phyloP scores from a whole-genome alignment of 1,284 basidiomycete species.

The Moesziomyces sp. region DNA sequence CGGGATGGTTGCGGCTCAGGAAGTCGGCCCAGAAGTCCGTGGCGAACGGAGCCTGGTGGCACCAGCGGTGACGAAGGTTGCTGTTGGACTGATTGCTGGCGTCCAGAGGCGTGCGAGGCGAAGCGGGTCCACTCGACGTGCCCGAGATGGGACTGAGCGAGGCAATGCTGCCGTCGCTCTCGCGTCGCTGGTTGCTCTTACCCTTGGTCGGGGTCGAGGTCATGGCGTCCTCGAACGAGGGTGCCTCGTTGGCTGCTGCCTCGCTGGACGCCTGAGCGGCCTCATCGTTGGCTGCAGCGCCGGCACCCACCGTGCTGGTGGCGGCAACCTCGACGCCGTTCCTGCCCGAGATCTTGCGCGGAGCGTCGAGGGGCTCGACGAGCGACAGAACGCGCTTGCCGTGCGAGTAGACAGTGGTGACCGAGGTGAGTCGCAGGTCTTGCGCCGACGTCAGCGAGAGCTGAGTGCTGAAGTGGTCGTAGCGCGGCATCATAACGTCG shows the following conservation, averaged over 20 bases:
- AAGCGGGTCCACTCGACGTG: slow-evolving; percentile 38
- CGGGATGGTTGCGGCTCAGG: slow-evolving; percentile 65
- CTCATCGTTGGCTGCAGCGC: slow-evolving; percentile 1
- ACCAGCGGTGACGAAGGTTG: slow-evolving; percentile 56
- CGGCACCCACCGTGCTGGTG: slow-evolving; percentile 16
- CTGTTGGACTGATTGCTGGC: slow-evolving; percentile 31
- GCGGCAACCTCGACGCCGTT: slow-evolving; percentile 33
- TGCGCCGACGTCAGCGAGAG: slow-evolving; percentile 62
- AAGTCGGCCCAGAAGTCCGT: slow-evolving; percentile 68
- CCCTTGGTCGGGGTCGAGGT: slow-evolving; percentile 28
- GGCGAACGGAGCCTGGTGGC: slow-evolving; percentile 66
- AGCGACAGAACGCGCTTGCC: slow-evolving; percentile 65
- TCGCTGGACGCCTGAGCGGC: slow-evolving; percentile 6
- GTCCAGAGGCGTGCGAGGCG: slow-evolving; percentile 44
- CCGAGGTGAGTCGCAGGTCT: slow-evolving; percentile 57
- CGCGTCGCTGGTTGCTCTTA: slow-evolving; percentile 34
- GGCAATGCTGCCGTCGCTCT: slow-evolving; percentile 31
- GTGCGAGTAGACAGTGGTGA: slow-evolving; percentile 68
- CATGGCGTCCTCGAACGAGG: slow-evolving; percentile 9
- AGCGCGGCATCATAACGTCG: slow-evolving; percentile 56
- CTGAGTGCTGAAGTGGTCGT: slow-evolving; percentile 63
- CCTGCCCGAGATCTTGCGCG: slow-evolving; percentile 56
- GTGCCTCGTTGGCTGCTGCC: slow-evolving; percentile 4
- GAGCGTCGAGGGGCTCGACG: slow-evolving; percentile 63
- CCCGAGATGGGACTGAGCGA: slow-evolving; percentile 43